Evolutionary conservation across 2,329 filamentous ascomycete species (phyloP).

Genomic region (Lachnellula cervina): DNA sequence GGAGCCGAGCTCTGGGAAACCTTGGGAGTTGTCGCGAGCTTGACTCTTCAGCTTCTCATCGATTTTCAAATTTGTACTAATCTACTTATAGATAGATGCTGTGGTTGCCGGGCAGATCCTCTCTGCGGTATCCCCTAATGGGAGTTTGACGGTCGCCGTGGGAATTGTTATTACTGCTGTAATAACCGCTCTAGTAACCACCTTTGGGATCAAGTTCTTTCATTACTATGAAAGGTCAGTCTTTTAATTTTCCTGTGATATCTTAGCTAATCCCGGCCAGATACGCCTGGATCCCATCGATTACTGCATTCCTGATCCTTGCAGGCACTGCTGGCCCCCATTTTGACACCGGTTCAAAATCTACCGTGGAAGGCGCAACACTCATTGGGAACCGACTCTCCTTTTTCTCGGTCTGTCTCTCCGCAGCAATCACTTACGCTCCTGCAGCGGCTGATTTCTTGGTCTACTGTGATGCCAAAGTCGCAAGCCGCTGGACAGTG

Average conservation of each 20-base stretch:
- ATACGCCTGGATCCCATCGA: constrained; percentile 60
- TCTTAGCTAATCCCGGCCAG: constrained; percentile 25
- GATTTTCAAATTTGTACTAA: too few species aligned
- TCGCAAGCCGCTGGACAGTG: constrained; percentile 39
- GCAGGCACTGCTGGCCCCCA: constrained; percentile 55
- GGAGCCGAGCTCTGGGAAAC: too few species aligned
- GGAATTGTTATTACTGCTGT: constrained; percentile 62
- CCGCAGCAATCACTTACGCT: constrained; percentile 59
- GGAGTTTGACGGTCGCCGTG: constrained; percentile 57
- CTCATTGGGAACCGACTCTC: constrained; percentile 55
- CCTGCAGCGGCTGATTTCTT: constrained; percentile 63
- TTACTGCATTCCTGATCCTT: constrained; percentile 56
- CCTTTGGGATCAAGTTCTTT: constrained; percentile 63
- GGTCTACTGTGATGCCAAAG: constrained; percentile 56
- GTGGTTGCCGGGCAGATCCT: constrained; percentile 66
- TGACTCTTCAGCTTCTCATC: too few species aligned
- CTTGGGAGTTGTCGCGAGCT: too few species aligned
- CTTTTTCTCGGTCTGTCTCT: constrained; percentile 66
- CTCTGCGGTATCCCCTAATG: constrained; percentile 55
- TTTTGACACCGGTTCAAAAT: constrained; percentile 51
- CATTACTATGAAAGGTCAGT: constrained; percentile 59
- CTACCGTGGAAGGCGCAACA: constrained; percentile 46
- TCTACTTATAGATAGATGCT: constrained; percentile 44
- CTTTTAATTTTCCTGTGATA: neutral
- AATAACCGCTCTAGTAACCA: constrained; percentile 59